phyloP scores from a whole-genome alignment of 108 stramenopile species.

The Nannochloropsis granulata region DNA sequence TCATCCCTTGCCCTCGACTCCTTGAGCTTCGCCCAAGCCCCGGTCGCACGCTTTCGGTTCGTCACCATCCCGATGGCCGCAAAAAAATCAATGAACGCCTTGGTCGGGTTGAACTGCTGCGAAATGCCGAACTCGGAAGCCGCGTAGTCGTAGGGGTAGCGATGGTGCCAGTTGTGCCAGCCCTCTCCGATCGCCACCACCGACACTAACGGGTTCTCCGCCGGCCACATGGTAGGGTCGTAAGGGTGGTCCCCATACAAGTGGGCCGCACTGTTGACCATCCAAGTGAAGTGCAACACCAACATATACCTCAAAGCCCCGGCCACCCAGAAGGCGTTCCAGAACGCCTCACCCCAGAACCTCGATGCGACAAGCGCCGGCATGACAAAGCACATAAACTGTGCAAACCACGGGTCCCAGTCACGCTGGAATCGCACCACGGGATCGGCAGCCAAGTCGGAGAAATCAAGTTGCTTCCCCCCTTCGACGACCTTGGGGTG shows the following conservation, averaged over 20 bases:
- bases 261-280: slow-evolving; percentile 97
- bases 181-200: slow-evolving; percentile 91
- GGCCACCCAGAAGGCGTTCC: slow-evolving; percentile 91
- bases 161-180: slow-evolving; percentile 99
- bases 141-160: slow-evolving; percentile 97
- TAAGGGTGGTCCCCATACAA: slow-evolving; percentile 96
- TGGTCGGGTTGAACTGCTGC: slow-evolving; percentile 91
- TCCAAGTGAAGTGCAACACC: slow-evolving; percentile 95
- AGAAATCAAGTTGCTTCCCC: slow-evolving; percentile 79
- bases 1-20: slow-evolving; percentile 25
- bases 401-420: slow-evolving; percentile 90
- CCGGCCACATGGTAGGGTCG: slow-evolving; percentile 77
- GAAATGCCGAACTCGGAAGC: slow-evolving; percentile 87
- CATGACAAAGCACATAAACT: slow-evolving; percentile 97
- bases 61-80: slow-evolving; percentile 70
- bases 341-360: slow-evolving; percentile 89
- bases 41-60: slow-evolving; percentile 53
- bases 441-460: slow-evolving; percentile 76
- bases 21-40: slow-evolving; percentile 37
- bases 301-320: slow-evolving; percentile 75
- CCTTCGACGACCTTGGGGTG: slow-evolving; percentile 82
- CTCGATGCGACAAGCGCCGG: slow-evolving; percentile 72
- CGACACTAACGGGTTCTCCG: slow-evolving; percentile 89
- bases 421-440: slow-evolving; percentile 57
- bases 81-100: slow-evolving; percentile 73